A percentile compares a stretch with the other conserved stretches of the same genome.
These are phyloP conservation scores for Omphalea diandra DNA, from an alignment of 441 rosid genomes.

Conservation along the genomic window DNA sequence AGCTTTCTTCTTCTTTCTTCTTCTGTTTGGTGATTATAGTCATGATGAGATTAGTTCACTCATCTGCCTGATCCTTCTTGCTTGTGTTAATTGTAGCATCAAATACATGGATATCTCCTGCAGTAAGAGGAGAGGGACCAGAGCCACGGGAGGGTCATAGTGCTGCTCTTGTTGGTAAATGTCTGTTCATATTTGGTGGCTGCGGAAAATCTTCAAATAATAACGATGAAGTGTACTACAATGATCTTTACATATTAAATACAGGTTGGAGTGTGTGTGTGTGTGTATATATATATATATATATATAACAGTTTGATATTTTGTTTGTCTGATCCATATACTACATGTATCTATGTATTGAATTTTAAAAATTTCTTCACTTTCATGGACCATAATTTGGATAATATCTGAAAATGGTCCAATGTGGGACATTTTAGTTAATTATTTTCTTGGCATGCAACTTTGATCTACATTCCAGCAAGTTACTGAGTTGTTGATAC, in stretches of 20 bases:
- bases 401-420: not conserved
- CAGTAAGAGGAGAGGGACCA: constrained; percentile 89
- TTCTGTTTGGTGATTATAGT: too few relatives aligned
- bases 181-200: constrained; percentile 89
- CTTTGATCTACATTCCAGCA: not conserved
- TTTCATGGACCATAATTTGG: not conserved
- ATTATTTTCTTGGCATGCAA: not conserved
- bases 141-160: constrained; percentile 93
- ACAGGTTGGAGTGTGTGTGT: too few relatives aligned
- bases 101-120: constrained; percentile 81
- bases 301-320: too few relatives aligned
- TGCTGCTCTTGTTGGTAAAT: constrained; percentile 90
- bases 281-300: too few relatives aligned
- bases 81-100: constrained; percentile 50
- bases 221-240: constrained; percentile 74
- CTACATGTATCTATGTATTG: not conserved
- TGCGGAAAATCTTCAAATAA: constrained; percentile 70
- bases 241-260: constrained; percentile 81
- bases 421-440: not conserved
- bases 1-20: too few relatives aligned
- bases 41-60: constrained; percentile 1
- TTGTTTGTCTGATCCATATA: not conserved
- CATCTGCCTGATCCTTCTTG: not conserved
- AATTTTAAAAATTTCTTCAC: not conserved
- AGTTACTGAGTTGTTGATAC: not conserved